Evolutionary conservation across 306 rosid species (phyloP), one percentile per base, ranked within the genome.

Genomic region (Quercus cerris): DNA sequence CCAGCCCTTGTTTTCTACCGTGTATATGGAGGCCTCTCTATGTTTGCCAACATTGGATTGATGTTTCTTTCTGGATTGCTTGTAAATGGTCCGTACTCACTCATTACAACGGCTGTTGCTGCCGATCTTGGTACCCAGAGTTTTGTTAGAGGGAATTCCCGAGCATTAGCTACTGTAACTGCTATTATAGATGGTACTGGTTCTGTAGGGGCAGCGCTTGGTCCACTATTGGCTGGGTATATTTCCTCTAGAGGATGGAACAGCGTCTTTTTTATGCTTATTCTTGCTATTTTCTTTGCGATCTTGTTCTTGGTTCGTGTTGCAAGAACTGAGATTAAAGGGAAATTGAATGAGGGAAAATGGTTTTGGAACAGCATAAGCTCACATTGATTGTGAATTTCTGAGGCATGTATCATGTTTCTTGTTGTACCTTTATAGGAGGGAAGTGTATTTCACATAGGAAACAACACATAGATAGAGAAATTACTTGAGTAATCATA

Each of bases 181-280:
- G 97, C 98, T 23, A 94, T 94, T 71, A 94, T 94, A 71, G 98
- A 94, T 78, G 98, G 98, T 25, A 94, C 98, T 31, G 98, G 98
- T 49, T 94, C 95, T 14, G 88, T 88, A 76, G 98, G 97, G 73
- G 96, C 96, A 72, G 97, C 98, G 27, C 81, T 94, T 30, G 98
- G 98, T 23, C 98, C 98, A 25, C 91, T 94, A 78, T 76, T 94
- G 84, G 98, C 97, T 1, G 98, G 97, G 19, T 94, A 89, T 83
- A 74, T 90, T 62, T 90, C 96, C 20, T 82, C 83, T 0, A 71
- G 87, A 78, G 97, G 98, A 71, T 94, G 98, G 98, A 89, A 90
- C 89, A 84, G 87, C 73, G 97, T 94, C 52, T 94, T 94, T 75
- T 72, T 88, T 6, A 87, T 92, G 93, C 91, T 94, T n/a, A 88